These are phyloP conservation scores for Obelidium mucronatum DNA, from an alignment of 192 early-diverging fungal genomes.

Conservation along the genomic window DNA sequence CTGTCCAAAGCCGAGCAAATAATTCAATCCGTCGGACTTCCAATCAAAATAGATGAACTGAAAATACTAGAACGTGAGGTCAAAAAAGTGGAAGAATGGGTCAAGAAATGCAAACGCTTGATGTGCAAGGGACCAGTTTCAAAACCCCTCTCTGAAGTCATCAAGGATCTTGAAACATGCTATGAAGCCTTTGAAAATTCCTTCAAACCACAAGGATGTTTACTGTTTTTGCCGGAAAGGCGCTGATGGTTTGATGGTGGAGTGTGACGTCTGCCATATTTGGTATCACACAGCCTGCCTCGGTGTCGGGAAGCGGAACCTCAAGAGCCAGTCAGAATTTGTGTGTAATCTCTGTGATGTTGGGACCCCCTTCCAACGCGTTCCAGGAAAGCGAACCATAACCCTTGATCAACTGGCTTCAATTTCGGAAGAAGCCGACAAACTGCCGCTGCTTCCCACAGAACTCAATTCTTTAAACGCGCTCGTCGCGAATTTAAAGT, in stretches of 20 bases:
- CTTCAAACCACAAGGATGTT: not conserved
- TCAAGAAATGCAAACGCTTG: not conserved
- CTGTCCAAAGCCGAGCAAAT: conserved; percentile 20
- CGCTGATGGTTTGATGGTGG: conserved; percentile 43
- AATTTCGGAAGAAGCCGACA: conserved; percentile 31
- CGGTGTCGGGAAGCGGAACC: conserved; percentile 38
- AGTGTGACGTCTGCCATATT: conserved; percentile 43
- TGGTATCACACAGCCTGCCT: conserved; percentile 52
- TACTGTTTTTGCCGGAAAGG: conserved; percentile 42
- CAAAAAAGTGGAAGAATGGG: conserved; percentile 42
- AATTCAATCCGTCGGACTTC: not conserved
- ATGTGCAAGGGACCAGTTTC: not conserved
- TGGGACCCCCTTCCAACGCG: not conserved
- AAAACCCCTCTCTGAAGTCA: conserved; percentile 20
- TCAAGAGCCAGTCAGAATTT: conserved; percentile 29
- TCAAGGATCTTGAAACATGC: conserved; percentile 16
- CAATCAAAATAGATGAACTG: conserved; percentile 37
- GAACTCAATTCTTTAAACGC: conserved; percentile 28
- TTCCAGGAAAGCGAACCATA: not conserved
- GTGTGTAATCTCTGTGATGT: conserved; percentile 48
- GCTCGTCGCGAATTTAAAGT: no score
- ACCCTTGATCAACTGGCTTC: conserved; percentile 32
- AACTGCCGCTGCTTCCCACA: conserved; percentile 22
- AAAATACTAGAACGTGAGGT: conserved; percentile 19
- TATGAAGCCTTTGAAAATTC: conserved; percentile 1